Conservation (phyloP, 164 flowering plant species). For the Piper betle region DNA sequence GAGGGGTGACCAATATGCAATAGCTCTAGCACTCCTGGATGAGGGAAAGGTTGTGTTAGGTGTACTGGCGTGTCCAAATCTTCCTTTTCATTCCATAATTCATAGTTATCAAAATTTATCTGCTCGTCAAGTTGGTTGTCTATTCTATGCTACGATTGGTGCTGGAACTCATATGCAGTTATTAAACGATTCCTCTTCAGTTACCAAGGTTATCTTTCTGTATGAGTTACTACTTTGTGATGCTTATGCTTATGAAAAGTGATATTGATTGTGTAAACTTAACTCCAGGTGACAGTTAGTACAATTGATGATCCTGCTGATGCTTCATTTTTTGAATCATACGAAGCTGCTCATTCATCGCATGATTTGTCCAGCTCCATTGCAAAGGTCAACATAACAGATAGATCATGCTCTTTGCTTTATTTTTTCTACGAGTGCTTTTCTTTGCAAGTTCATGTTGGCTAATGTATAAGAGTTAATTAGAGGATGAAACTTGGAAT, state of each 20-base stretch:
- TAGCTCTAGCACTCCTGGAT: conserved; percentile 80
- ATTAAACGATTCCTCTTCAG: conserved; percentile 55
- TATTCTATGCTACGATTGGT: conserved; percentile 79
- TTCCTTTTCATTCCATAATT: conserved; percentile 55
- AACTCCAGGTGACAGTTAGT: conserved; percentile 62
- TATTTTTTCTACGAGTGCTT: background rate
- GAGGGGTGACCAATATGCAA: conserved; percentile 95
- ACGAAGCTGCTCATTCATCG: conserved; percentile 81
- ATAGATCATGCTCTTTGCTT: conserved; percentile 6
- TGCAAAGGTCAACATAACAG: conserved; percentile 37
- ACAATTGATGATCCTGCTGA: conserved; percentile 64
- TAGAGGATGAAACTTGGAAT: background rate
- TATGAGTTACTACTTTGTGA: background rate
- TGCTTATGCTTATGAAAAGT: background rate
- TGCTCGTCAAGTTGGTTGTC: conserved; percentile 57
- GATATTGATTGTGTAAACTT: background rate
- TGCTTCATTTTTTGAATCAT: conserved; percentile 96
- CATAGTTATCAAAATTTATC: conserved; percentile 19
- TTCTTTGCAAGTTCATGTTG: background rate
- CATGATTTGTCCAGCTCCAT: conserved; percentile 79
- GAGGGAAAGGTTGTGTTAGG: conserved; percentile 95
- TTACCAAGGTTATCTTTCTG: conserved; percentile 35
- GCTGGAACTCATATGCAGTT: conserved; percentile 77
- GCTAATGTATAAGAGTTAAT: background rate
- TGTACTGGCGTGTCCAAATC: conserved; percentile 95